Evolutionary conservation across 2,329 filamentous ascomycete genomes (phyloP), one percentile per base, ranked within the genome.

Genomic region (Apiospora malaysiana): DNA sequence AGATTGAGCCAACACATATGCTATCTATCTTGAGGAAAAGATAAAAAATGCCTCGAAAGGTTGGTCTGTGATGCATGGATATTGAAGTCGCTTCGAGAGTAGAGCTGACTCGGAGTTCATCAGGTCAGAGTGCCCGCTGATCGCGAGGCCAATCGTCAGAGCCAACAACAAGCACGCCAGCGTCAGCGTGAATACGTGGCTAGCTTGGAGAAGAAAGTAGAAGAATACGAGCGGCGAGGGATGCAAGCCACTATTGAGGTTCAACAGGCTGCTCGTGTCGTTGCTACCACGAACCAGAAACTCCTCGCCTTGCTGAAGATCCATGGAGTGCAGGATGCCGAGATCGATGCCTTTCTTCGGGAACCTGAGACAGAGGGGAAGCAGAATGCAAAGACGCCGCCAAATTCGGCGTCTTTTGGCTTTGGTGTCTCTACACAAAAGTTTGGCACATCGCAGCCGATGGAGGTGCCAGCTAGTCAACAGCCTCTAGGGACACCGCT

Each of bases 81-180:
- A 6, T 32, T 32, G 32, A 32, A 32, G 32, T 32, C 32, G 32
- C 32, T 3, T 32, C n/a, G 32, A 32, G 32, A 32, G 32, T 32
- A 32, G 32, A 32, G 32, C 56, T 63, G 56, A 63, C 10, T 6
- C n/a, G n/a, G 32, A 63, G 18, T 8, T 40, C 27, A 63, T 40
- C 37, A 75, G 73, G 70, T 77, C 69, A 73, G 77, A 42, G 32
- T 71, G 27, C 75, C 77, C 2, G 72, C 71, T 1, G 71, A 76
- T 67, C 23, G 69, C 14, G 72, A 73, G 9, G 74, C 74, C 42
- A 77, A 76, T 74, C 83, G 86, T 73, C 83, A 87, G 73, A 88
- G 87, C 76, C 87, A 89, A 79, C 85, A 86, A 66, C 85, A 84
- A 46, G 87, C 84, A 21, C 83, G 87, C 46, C 85, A 84, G 40